Conservation (phyloP, 257 asterid genomes). For the Jasminum sambac region DNA sequence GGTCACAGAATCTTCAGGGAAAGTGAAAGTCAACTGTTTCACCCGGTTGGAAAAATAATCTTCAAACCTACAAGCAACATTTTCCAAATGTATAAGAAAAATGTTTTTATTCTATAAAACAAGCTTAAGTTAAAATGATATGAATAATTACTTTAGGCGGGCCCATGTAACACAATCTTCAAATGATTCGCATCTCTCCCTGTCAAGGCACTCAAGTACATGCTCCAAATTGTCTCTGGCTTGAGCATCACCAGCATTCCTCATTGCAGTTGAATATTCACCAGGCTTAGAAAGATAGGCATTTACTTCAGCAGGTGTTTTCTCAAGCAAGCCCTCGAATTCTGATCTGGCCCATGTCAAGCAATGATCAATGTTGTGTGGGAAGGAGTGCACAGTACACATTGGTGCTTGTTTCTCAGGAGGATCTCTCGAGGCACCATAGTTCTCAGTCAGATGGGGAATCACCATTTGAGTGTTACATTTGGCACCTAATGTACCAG, state of each 20-base stretch:
- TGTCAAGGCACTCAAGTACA: conserved; percentile 71
- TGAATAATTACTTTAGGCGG: conserved; percentile 57
- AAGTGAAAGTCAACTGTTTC: conserved; percentile 79
- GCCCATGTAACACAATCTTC: conserved; percentile 88
- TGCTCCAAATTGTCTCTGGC: conserved; percentile 90
- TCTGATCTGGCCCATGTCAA: conserved; percentile 97
- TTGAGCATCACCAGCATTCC: conserved; percentile 89
- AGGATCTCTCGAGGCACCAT: conserved; percentile 94
- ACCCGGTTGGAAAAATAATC: conserved; percentile 78
- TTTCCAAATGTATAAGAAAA: conserved; percentile 21
- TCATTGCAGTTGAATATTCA: conserved; percentile 71
- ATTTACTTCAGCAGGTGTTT: conserved; percentile 87
- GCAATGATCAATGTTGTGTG: conserved; percentile 92
- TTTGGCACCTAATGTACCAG: conserved; percentile 94
- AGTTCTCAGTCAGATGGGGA: conserved; percentile 88
- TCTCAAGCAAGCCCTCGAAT: conserved; percentile 91
- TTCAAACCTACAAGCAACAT: conserved; percentile 60
- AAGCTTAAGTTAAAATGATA: conserved; percentile 14
- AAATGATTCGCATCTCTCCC: conserved; percentile 74
- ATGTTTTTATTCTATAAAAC: neutral
- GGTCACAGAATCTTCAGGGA: conserved; percentile 89
- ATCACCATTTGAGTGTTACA: conserved; percentile 93
- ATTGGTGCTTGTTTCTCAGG: conserved; percentile 97
- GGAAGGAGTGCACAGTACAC: conserved; percentile 95
- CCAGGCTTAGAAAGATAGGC: conserved; percentile 70